Evolutionary conservation across 139 green algal genomes (phyloP).

Genomic region (Closterium sp.): DNA sequence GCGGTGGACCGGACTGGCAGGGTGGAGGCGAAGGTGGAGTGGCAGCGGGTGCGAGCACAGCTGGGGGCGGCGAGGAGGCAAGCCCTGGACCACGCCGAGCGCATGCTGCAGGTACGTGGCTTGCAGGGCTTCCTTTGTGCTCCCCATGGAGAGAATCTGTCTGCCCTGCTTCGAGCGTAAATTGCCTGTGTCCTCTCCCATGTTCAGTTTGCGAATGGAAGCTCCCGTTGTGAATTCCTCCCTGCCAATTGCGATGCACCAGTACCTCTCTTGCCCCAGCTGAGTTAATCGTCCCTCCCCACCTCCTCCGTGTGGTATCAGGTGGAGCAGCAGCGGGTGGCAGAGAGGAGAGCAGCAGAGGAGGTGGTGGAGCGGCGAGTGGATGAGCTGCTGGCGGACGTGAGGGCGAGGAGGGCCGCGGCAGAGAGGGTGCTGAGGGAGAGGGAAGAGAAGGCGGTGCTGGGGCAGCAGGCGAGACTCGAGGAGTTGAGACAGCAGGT

Average conservation of each 20-base stretch:
- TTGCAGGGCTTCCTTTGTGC: neutral
- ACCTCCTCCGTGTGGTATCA: neutral
- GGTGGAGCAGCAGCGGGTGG: neutral
- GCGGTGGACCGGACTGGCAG: neutral
- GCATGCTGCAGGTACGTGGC: neutral
- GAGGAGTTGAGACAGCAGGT: neutral
- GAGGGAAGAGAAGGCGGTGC: neutral
- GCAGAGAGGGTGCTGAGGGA: neutral
- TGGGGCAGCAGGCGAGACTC: neutral
- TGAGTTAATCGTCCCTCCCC: no score
- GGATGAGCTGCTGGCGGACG: neutral
- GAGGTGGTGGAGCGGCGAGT: neutral
- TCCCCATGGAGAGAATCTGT: no score
- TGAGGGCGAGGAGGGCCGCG: neutral
- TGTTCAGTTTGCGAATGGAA: no score
- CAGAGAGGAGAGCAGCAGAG: neutral
- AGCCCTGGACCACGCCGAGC: neutral
- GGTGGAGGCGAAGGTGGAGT: neutral
- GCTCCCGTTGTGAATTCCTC: neutral
- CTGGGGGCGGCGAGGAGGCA: neutral
- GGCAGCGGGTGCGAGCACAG: neutral
- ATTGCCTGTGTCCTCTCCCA: no score
- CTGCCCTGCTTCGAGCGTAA: no score
- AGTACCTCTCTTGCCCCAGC: no score
- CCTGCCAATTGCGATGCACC: no score